Evolutionary conservation across 1,284 basidiomycete genomes (phyloP), one percentile per base, ranked within the genome.

Genomic region (Coriolopsis trogii): DNA sequence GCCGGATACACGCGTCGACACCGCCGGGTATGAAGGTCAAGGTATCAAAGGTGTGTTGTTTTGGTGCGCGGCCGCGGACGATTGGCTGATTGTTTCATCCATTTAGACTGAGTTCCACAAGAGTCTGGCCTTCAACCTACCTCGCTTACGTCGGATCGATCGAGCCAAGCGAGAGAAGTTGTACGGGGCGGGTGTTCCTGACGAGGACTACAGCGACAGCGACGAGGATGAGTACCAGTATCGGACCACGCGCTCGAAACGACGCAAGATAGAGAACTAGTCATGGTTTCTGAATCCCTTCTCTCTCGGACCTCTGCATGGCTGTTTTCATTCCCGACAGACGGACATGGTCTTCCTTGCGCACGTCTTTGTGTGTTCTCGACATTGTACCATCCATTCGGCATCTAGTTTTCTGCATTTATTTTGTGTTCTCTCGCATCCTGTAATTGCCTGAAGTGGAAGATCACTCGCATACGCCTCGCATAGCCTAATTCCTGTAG

Each of bases 71-170:
- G 18, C 6, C 6, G 25, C 30, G 23, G 41, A 41, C 31, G 33
- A 26, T 23, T 21, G 38, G 9, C 15, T 49, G 13, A 53, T 30
- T 31, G 33, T 12, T 37, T 40, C n/a, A 30, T 12, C 51, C 44
- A 25, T 7, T 7, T 55, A 89, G 87, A 82, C 73, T 58, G 83
- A 85, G 29, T 89, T 89, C 61, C 73, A 85, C 59, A 85, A 79
- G 63, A 79, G 80, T 3, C 67, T 89, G 41, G 71, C 75, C 5
- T 56, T 69, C 12, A 74, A 80, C 51, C 71, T 89, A 38, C 79
- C 82, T n/a, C 70, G 74, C 33, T 66, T 89, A 52, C 83, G 85
- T 26, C 82, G 81, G 64, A 61, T 76, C 15, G 84, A 85, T 60
- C 69, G 72, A 40, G 75, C 76, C 44, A 75, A 77, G 58, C 77